Evolutionary conservation across 192 early-diverging fungal genomes (phyloP).

Genomic region (Neocallimastix lanati): DNA sequence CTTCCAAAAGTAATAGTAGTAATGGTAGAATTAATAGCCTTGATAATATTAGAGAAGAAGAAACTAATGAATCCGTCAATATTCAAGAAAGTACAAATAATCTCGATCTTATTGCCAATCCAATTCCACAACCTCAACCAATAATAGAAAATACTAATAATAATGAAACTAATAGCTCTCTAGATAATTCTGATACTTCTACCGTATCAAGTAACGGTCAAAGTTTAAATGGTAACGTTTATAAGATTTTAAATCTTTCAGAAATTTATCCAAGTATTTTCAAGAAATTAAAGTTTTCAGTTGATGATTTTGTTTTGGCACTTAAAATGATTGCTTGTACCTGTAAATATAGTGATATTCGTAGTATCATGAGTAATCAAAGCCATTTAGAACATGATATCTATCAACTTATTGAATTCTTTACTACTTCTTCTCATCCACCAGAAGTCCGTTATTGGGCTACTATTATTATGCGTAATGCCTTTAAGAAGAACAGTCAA

Average conservation of each 20-base stretch:
- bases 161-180: not conserved
- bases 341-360: not conserved
- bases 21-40: not conserved
- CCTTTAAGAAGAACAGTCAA: not conserved
- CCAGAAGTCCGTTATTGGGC: not conserved
- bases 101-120: not conserved
- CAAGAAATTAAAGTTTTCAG: not conserved
- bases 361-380: not conserved
- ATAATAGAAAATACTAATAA: not conserved
- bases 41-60: not conserved
- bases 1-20: not conserved
- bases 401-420: not conserved
- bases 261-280: not conserved
- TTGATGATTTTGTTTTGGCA: not conserved
- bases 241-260: not conserved
- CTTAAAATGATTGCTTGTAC: not conserved
- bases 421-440: not conserved
- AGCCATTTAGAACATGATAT: not conserved
- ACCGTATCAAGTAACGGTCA: not conserved
- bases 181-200: not conserved
- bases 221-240: not conserved
- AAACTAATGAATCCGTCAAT: not conserved
- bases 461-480: not conserved
- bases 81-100: not conserved
- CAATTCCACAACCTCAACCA: not conserved